phyloP scores from a whole-genome alignment of 768 basidiomycete species.

The Psilocybe azurescens region DNA sequence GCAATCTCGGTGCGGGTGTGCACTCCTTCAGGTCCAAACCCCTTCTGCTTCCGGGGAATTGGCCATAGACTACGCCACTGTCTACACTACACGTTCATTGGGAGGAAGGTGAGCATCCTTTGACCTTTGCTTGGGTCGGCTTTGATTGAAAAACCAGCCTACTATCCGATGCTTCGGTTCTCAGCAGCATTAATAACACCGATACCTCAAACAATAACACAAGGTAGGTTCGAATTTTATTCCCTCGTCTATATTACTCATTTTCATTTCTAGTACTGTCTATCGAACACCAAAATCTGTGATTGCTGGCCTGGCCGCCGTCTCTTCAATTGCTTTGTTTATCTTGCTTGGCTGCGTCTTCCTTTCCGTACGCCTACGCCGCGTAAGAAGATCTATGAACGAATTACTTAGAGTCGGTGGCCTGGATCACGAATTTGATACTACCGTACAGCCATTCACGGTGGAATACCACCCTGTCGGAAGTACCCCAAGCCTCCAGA shows the following conservation, averaged over 20 bases:
- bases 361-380: not conserved
- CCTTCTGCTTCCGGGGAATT: slow-evolving; percentile 2
- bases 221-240: not conserved
- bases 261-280: not conserved
- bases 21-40: slow-evolving; percentile 9
- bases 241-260: not conserved
- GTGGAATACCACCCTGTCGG: not conserved
- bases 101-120: slow-evolving; percentile 21
- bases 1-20: slow-evolving; percentile 17
- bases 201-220: not conserved
- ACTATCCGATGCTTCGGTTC: not conserved
- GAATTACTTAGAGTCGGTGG: not conserved
- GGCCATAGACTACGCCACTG: slow-evolving; percentile 23
- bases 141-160: not conserved
- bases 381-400: not conserved
- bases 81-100: slow-evolving; percentile 20
- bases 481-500: not conserved
- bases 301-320: not conserved
- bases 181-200: not conserved
- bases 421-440: not conserved
- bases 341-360: not conserved
- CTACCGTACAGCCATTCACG: not conserved
- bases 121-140: not conserved
- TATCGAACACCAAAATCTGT: not conserved
- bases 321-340: not conserved